Conservation (phyloP, 2,329 filamentous ascomycete species). For the Keithomyces neogunnii region DNA sequence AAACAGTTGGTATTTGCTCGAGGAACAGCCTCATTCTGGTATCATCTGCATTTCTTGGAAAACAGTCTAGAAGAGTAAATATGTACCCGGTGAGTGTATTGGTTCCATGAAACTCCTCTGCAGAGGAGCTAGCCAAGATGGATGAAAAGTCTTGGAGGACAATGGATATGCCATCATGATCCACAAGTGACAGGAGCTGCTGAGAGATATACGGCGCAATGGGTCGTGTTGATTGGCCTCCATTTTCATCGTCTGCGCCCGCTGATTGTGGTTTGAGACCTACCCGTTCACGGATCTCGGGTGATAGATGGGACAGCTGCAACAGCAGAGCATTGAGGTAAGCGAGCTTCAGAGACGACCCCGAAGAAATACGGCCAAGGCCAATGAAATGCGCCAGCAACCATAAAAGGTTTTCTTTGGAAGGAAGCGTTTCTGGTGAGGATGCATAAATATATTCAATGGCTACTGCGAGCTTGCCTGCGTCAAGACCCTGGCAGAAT, state of each 20-base stretch:
- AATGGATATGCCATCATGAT: conserved; percentile 61
- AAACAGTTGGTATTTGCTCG: conserved; percentile 23
- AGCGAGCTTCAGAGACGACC: conserved; percentile 25
- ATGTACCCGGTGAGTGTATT: conserved; percentile 78
- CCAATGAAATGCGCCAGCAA: conserved; percentile 60
- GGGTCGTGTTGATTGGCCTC: conserved; percentile 8
- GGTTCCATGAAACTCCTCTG: conserved; percentile 29
- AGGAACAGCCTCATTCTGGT: conserved; percentile 92
- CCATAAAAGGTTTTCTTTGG: conserved; percentile 45
- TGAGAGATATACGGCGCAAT: conserved; percentile 51
- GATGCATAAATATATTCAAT: conserved; percentile 29
- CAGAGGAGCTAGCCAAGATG: conserved; percentile 21
- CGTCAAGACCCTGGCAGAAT: conserved; percentile 29
- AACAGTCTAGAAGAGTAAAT: conserved; percentile 75
- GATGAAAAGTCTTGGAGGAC: conserved; percentile 25
- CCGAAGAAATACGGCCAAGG: conserved; percentile 34
- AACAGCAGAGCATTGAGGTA: conserved; percentile 45
- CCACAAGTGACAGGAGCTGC: conserved; percentile 63
- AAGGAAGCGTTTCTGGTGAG: conserved; percentile 13
- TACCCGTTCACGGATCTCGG: conserved; percentile 35
- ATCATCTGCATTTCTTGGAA: conserved; percentile 73
- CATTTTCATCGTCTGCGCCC: conserved; percentile 7
- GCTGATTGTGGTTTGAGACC: conserved; percentile 4
- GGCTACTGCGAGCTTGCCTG: conserved; percentile 30
- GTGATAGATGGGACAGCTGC: conserved; percentile 42